Conservation (phyloP, 257 asterid species). For the Schizonepeta tenuifolia region DNA sequence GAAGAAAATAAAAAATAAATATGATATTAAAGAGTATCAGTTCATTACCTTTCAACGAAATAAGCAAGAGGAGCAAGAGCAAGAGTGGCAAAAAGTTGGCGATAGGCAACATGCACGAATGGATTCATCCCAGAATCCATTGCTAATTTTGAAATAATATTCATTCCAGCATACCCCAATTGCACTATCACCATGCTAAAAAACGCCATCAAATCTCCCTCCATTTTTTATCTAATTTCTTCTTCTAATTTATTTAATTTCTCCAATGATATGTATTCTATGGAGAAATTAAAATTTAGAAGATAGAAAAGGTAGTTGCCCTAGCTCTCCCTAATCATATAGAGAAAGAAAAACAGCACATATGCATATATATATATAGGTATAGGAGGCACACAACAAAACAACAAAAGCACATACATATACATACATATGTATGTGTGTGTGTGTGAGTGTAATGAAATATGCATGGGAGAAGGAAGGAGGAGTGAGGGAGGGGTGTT, state of each 20-base stretch:
- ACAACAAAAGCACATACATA: not conserved
- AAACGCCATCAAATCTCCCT: constrained; percentile 50
- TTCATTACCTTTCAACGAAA: constrained; percentile 70
- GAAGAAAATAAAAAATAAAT: not conserved
- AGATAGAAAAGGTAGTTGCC: not conserved
- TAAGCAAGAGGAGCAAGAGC: constrained; percentile 71
- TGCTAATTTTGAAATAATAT: constrained; percentile 75
- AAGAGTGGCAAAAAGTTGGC: constrained; percentile 74
- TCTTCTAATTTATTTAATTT: not conserved
- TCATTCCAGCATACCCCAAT: constrained; percentile 85
- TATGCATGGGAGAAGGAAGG: constrained; percentile 39
- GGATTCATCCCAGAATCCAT: constrained; percentile 97
- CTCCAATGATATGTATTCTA: not conserved
- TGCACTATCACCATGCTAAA: constrained; percentile 77
- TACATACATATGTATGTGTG: not conserved
- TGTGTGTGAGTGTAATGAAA: constrained; percentile 15
- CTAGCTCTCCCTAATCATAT: too few species aligned
- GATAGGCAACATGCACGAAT: constrained; percentile 85
- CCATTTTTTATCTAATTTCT: too few species aligned
- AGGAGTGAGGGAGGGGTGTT: constrained; percentile 24
- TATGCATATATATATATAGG: not conserved
- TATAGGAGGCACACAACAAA: not conserved
- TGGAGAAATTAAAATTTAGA: not conserved
- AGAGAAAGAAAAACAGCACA: not conserved
- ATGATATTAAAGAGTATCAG: not conserved